Base-by-base conservation (phyloP, 2,329 filamentous ascomycete genomes). In the Penicillium sp. region DNA sequence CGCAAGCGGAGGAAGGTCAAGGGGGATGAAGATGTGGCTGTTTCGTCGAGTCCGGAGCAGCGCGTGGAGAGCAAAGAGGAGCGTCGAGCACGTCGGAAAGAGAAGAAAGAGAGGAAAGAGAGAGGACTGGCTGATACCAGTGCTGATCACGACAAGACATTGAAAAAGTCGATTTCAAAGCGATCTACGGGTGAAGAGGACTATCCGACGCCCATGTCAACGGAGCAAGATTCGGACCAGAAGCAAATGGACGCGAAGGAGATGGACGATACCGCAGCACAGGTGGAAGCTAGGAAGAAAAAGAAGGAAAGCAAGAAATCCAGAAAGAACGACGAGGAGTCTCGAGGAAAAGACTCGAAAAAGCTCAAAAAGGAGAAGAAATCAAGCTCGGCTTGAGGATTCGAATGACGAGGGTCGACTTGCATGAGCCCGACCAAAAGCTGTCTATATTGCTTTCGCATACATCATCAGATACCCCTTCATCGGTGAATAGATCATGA, bases 301-400 rank as follows among this genome's bases (percentile, higher is more conserved):
- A 38, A 49, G 32, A 52, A 51, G 54, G 58, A 55, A 53, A 56
- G 33, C 47, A 56, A 51, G 49, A 65, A 54, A 51, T 51, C 34
- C 37, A 45, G 59, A 50, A 45, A 55, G 33, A 41, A 39, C 20
- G 53, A 45, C 16, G 45, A 44, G n/a, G 2, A 14, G 57, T 48
- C 22, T 46, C 5, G 61, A 60, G 27, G 55, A 43, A 72, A 73
- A 39, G 76, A 71, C 50, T 64, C 65, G 35, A 65, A 70, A 54
- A 51, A 67, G 64, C 41, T 70, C 65, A 58, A 65, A 65, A 51
- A 66, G 49, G 49, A 47, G n/a, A 50, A 49, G 37, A 47, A 13
- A 11, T 27, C 9, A 27, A 27, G n/a, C n/a, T n/a, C n/a, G n/a
- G n/a, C n/a, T n/a, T n/a, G n/a, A n/a, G n/a, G n/a, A n/a, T n/a